A percentile compares a stretch with the other conserved stretches of the same genome.
These are phyloP conservation scores for Hemisphaericaspora subhashii DNA, from an alignment of 1,139 yeast genomes.

Conservation along the genomic window DNA sequence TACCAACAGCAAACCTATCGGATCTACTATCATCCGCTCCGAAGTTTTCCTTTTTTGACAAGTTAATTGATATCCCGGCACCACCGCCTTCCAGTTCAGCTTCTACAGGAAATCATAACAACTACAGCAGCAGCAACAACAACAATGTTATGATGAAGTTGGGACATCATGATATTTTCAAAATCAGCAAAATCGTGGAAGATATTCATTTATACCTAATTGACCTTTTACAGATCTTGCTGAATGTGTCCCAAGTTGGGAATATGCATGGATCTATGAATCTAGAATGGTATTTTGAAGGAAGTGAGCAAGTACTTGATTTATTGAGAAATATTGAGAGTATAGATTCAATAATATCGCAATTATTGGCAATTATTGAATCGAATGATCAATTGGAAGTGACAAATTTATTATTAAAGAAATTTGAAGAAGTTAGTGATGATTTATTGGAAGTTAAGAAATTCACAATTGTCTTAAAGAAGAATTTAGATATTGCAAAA, in stretches of 20 bases:
- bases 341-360: constrained; percentile 49
- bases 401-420: constrained; percentile 16
- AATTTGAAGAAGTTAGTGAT: constrained; percentile 40
- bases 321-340: constrained; percentile 38
- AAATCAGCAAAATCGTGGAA: constrained; percentile 30
- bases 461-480: constrained; percentile 35
- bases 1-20: constrained; percentile 1
- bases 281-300: constrained; percentile 51
- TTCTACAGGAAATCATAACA: too few relatives aligned
- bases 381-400: constrained; percentile 21
- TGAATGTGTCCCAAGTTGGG: constrained; percentile 14
- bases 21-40: constrained; percentile 18
- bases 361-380: constrained; percentile 29
- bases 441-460: constrained; percentile 42
- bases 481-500: constrained; percentile 51
- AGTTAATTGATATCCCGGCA: constrained; percentile 25
- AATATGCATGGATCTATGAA: constrained; percentile 8
- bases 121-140: too few relatives aligned
- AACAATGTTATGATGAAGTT: constrained; percentile 15
- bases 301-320: constrained; percentile 41
- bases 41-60: constrained; percentile 34
- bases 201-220: constrained; percentile 32
- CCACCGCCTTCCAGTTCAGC: constrained; percentile 6
- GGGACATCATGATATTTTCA: constrained; percentile 32
- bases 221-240: constrained; percentile 20